Evolutionary conservation across 2,329 filamentous ascomycete genomes (phyloP).

Genomic region (Xylariaceae sp.): DNA sequence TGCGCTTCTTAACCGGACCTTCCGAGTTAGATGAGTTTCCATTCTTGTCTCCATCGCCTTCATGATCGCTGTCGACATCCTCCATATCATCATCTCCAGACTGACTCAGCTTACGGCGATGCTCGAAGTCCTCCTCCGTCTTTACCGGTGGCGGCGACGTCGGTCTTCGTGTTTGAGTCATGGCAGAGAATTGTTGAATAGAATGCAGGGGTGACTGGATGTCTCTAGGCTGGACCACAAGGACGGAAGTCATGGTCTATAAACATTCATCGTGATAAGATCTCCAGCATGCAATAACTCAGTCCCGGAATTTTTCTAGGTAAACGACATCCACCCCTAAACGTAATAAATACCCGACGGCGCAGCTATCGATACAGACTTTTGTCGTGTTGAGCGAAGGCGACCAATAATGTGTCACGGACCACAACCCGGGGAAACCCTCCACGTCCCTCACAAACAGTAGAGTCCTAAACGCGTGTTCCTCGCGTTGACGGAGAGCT

Average conservation of each 20-base stretch:
- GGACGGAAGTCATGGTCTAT: constrained; percentile 51
- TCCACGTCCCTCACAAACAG: constrained; percentile 27
- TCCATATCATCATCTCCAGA: constrained; percentile 42
- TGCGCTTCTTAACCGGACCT: constrained; percentile 63
- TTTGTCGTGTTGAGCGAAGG: constrained; percentile 29
- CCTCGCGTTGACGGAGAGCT: constrained; percentile 19
- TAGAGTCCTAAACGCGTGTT: constrained; percentile 13
- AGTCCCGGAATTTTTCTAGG: constrained; percentile 24
- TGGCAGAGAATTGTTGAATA: constrained; percentile 48
- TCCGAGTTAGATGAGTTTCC: constrained; percentile 60
- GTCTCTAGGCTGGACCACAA: constrained; percentile 47
- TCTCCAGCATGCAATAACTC: constrained; percentile 23
- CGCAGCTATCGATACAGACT: constrained; percentile 29
- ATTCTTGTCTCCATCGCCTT: constrained; percentile 48
- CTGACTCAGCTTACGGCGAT: constrained; percentile 50
- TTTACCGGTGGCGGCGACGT: constrained; percentile 49
- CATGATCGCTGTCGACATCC: constrained; percentile 49
- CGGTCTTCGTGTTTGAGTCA: constrained; percentile 51
- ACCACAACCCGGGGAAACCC: constrained; percentile 35
- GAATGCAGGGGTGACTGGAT: constrained; percentile 47
- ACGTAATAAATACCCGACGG: constrained; percentile 29
- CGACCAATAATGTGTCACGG: constrained; percentile 33
- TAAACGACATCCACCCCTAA: constrained; percentile 21
- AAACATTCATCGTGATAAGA: constrained; percentile 34
- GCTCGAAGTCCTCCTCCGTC: constrained; percentile 49